Evolutionary conservation across 352 stramenopile genomes (phyloP), one percentile per base, ranked within the genome.

Genomic region (Globisporangium viniferum): DNA sequence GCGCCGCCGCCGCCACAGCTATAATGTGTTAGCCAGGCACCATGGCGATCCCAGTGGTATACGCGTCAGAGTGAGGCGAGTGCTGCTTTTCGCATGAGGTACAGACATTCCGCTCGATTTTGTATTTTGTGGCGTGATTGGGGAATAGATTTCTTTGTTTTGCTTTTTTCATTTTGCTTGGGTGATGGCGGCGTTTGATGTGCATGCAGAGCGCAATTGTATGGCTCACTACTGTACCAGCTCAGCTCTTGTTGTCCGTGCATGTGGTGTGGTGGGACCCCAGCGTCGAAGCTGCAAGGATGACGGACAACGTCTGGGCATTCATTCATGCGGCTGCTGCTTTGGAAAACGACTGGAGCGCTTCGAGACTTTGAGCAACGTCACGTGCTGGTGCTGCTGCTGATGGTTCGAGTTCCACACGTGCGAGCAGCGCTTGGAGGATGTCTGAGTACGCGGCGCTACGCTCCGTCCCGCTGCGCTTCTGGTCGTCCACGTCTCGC

Each of bases 71-170:
- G 44, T 12, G 44, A 51, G 44, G 44, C 18, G 44, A 51, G 44
- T 22, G 24, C 9, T 29, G 22, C 5, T 7, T 31, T 24, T 24
- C 24, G 31, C 55, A 31, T 31, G 55, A 69, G 63, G 27, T 41
- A 36, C 36, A 35, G 35, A 4, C 51, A 51, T 51, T 22, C 18
- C 44, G 44, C 53, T 59, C 22, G 61, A 66, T 12, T 29, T 46
- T 35, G 46, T 56, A n/a, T 31, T 31, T 58, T 48, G 24, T 58
- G 8, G 46, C 48, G 39, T 59, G 31, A 41, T 66, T 51, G 20
- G 8, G 33, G 15, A 66, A 66, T 66, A 59, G n/a, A 66, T 56
- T 59, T 29, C n/a, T 58, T 49, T n/a, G 41, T 27, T 62, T 29
- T 41, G 29, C 44, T 29, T 46, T 33, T 20, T 20, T 58, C 27